phyloP scores from a whole-genome alignment of 352 stramenopile species.

The Globisporangium canariense region DNA sequence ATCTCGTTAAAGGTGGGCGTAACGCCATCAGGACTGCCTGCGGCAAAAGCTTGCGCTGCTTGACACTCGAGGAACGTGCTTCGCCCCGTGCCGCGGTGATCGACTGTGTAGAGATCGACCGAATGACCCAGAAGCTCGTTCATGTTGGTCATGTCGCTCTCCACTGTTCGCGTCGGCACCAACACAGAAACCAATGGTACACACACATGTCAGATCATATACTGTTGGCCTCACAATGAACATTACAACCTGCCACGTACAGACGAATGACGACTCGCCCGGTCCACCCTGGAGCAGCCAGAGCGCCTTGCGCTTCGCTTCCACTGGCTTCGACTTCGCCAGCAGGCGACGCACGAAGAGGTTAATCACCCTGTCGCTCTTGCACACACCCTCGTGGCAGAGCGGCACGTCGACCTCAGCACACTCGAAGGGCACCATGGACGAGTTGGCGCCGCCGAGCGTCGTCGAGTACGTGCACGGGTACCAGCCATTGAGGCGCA shows the following conservation, averaged over 20 bases:
- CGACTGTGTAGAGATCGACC: slow-evolving; percentile 22
- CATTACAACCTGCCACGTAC: not conserved
- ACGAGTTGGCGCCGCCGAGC: not conserved
- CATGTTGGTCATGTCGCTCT: slow-evolving; percentile 12
- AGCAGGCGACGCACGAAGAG: slow-evolving; percentile 39
- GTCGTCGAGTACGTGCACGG: slow-evolving; percentile 25
- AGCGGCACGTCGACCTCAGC: slow-evolving; percentile 62
- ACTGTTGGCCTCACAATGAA: too few species aligned
- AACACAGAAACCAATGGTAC: not conserved
- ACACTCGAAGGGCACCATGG: slow-evolving; percentile 33
- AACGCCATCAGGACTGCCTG: not conserved
- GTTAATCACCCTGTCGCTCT: slow-evolving; percentile 47
- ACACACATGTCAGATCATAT: not conserved
- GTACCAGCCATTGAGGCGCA: slow-evolving; percentile 62
- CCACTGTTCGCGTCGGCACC: slow-evolving; percentile 8
- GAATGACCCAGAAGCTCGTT: not conserved
- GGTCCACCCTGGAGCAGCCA: slow-evolving; percentile 26
- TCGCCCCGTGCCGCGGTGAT: slow-evolving; percentile 19
- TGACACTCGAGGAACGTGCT: slow-evolving; percentile 19
- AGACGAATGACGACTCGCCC: slow-evolving; percentile 18
- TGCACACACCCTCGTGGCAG: slow-evolving; percentile 66
- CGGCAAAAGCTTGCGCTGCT: slow-evolving; percentile 11
- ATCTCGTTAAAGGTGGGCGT: slow-evolving; percentile 2
- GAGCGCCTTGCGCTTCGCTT: slow-evolving; percentile 11
- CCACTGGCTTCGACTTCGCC: slow-evolving; percentile 3